phyloP scores from a whole-genome alignment of 345 rosid species.

The Excoecaria cochinchinensis region DNA sequence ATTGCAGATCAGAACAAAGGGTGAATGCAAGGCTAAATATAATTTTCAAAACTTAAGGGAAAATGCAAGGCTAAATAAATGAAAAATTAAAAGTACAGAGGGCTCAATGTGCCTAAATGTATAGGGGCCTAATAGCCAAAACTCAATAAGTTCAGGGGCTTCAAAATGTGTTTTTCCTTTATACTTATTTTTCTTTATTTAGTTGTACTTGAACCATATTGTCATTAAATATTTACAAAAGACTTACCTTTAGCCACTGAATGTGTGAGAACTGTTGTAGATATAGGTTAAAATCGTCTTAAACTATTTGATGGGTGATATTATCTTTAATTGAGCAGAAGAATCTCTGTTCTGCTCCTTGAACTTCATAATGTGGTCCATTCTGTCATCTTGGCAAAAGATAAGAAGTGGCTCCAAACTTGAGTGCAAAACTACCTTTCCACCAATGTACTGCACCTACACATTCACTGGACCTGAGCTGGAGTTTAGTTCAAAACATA shows the following conservation, averaged over 20 bases:
- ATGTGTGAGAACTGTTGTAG: neutral
- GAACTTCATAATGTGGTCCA: neutral
- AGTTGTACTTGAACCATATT: neutral
- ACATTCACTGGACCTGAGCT: neutral
- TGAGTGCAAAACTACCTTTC: neutral
- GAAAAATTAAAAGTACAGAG: too few species aligned
- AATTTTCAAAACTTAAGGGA: too few species aligned
- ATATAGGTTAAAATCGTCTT: neutral
- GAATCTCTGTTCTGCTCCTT: neutral
- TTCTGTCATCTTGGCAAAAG: neutral
- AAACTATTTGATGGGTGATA: neutral
- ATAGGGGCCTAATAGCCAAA: too few species aligned
- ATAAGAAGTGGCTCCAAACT: neutral
- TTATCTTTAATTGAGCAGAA: neutral
- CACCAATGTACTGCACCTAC: neutral
- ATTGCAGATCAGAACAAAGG: too few species aligned
- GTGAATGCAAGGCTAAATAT: too few species aligned
- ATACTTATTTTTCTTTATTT: neutral
- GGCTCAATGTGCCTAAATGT: too few species aligned
- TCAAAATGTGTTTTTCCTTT: neutral
- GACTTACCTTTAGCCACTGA: neutral
- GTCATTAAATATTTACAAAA: neutral
- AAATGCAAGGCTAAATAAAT: too few species aligned
- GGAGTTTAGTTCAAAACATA: neutral
- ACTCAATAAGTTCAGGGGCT: too few species aligned